Conservation (phyloP, 2,329 filamentous ascomycete genomes). For the Diaporthe ampelina region DNA sequence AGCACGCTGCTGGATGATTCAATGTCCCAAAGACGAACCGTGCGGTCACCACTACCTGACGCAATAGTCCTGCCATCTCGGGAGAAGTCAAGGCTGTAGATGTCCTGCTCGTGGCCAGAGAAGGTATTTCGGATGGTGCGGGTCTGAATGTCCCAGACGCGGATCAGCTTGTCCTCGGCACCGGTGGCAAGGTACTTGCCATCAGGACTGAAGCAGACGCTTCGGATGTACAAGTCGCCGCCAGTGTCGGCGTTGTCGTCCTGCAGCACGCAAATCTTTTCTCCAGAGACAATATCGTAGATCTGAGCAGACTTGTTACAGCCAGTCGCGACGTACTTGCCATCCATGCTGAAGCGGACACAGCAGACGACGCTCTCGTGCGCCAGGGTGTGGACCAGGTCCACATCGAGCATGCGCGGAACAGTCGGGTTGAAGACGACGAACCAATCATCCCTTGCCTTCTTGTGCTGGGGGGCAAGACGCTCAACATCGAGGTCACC, state of each 20-base stretch:
- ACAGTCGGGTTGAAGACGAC: conserved; percentile 96
- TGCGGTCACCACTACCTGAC: conserved; percentile 94
- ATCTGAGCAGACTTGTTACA: conserved; percentile 99
- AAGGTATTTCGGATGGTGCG: conserved; percentile 93
- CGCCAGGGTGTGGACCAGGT: conserved; percentile 90
- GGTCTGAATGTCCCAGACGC: conserved; percentile 93
- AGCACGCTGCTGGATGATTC: conserved; percentile 85
- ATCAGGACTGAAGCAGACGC: conserved; percentile 98
- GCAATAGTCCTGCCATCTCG: conserved; percentile 94
- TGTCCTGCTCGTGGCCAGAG: conserved; percentile 97
- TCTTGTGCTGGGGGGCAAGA: conserved; percentile 88
- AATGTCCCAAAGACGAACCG: conserved; percentile 96
- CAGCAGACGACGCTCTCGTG: conserved; percentile 99
- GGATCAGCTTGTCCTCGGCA: conserved; percentile 96
- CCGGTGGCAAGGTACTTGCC: conserved; percentile 94
- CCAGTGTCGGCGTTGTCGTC: conserved; percentile 89
- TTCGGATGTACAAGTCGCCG: conserved; percentile 95
- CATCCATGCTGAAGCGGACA: conserved; percentile 95
- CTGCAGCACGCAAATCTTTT: conserved; percentile 90
- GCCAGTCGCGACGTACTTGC: conserved; percentile 94
- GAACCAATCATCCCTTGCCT: conserved; percentile 92
- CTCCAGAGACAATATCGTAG: conserved; percentile 89
- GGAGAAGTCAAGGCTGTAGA: conserved; percentile 96
- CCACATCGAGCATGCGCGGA: conserved; percentile 90
- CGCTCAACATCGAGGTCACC: conserved; percentile 90